Evolutionary conservation across 2,329 filamentous ascomycete species (phyloP).

Genomic region (Cladosporium sp.): DNA sequence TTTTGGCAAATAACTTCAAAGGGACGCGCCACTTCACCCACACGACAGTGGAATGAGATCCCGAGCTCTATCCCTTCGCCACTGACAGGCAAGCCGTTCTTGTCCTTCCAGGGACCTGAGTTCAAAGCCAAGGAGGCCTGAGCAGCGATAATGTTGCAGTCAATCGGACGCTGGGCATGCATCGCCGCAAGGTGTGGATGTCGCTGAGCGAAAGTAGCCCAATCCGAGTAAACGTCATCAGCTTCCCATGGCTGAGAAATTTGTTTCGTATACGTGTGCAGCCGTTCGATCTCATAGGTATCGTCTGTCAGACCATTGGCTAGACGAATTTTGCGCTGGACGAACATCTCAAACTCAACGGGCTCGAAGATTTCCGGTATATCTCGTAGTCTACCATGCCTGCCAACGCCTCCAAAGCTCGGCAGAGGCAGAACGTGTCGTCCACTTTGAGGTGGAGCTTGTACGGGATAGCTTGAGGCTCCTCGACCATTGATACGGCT

Average conservation of each 20-base stretch:
- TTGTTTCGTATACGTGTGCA: constrained; percentile 39
- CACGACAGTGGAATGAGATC: constrained; percentile 27
- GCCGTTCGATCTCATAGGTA: constrained; percentile 19
- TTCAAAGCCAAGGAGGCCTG: constrained; percentile 41
- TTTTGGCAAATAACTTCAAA: constrained; percentile 22
- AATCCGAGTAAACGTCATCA: constrained; percentile 32
- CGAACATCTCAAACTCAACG: constrained; percentile 38
- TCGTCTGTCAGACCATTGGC: constrained; percentile 4
- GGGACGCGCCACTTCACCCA: constrained; percentile 16
- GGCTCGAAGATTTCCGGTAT: constrained; percentile 25
- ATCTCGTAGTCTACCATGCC: background rate
- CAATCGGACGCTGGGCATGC: constrained; percentile 22
- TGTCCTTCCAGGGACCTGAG: constrained; percentile 32
- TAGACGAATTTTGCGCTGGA: constrained; percentile 29
- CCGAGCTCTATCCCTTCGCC: constrained; percentile 27
- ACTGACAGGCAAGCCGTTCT: constrained; percentile 25
- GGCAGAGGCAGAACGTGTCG: constrained; percentile 6
- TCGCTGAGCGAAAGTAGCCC: constrained; percentile 29
- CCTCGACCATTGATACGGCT: constrained; percentile 17
- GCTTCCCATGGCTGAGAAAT: constrained; percentile 26
- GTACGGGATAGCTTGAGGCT: constrained; percentile 21
- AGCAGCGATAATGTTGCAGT: constrained; percentile 37
- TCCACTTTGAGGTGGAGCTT: constrained; percentile 11
- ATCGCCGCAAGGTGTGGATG: constrained; percentile 28
- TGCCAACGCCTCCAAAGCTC: background rate